Percentiles rank a stretch among this genome's conserved stretches.
Evolutionary conservation across 805 yeast species (phyloP).

Genomic region (Wickerhamomyces queroliae): DNA sequence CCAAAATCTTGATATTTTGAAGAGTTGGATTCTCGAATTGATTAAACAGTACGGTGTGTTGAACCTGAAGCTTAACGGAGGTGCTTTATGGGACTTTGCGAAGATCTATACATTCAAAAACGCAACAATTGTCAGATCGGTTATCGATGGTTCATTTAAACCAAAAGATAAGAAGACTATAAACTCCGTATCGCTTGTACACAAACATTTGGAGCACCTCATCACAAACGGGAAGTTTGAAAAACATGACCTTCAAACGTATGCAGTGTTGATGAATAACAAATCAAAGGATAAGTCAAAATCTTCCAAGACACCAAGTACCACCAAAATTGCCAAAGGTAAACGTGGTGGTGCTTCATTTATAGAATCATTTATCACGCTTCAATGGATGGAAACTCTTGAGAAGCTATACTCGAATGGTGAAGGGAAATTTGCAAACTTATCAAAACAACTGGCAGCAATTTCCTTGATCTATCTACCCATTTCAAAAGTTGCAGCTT

Average conservation of each 20-base stretch:
- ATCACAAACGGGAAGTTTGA: slow-evolving; percentile 27
- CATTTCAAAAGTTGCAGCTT: slow-evolving; percentile 20
- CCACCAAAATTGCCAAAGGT: not conserved
- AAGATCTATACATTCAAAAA: slow-evolving; percentile 44
- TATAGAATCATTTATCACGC: slow-evolving; percentile 47
- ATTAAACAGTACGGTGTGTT: slow-evolving; percentile 50
- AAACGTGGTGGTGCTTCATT: slow-evolving; percentile 25
- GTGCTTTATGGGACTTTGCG: slow-evolving; percentile 59
- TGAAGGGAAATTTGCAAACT: slow-evolving; percentile 40
- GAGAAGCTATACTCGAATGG: slow-evolving; percentile 58
- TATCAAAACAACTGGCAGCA: slow-evolving; percentile 42
- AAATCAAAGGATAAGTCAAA: slow-evolving; percentile 1
- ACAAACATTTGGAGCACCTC: slow-evolving; percentile 42
- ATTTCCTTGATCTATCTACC: slow-evolving; percentile 35
- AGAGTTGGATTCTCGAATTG: slow-evolving; percentile 36
- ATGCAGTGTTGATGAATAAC: slow-evolving; percentile 10
- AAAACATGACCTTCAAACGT: slow-evolving; percentile 11
- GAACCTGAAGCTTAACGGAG: slow-evolving; percentile 52
- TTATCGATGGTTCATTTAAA: slow-evolving; percentile 45
- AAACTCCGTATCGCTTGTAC: slow-evolving; percentile 36
- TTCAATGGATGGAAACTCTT: slow-evolving; percentile 52
- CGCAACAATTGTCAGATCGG: slow-evolving; percentile 37
- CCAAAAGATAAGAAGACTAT: slow-evolving; percentile 25
- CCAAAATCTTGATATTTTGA: slow-evolving; percentile 41
- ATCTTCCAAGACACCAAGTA: not conserved